phyloP scores from a whole-genome alignment of 371 early-diverging fungal species.

The Gilbertella persicaria region DNA sequence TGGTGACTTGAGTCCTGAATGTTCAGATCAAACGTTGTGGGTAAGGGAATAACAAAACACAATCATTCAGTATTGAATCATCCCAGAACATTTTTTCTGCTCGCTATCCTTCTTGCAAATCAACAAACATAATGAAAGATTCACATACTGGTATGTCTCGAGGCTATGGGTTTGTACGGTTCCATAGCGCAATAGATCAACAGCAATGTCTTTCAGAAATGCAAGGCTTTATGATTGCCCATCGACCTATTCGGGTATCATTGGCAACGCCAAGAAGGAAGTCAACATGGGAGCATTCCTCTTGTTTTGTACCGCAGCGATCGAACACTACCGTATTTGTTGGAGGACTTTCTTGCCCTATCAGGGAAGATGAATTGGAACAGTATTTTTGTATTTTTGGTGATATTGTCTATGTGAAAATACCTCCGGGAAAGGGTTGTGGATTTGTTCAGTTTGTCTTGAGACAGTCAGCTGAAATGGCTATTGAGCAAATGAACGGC shows the following conservation, averaged over 20 bases:
- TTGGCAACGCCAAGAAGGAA: conserved; percentile 73
- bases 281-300: conserved; percentile 37
- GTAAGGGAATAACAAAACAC: conserved; percentile 33
- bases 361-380: conserved; percentile 81
- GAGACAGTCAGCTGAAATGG: conserved; percentile 80
- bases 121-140: conserved; percentile 79
- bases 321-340: conserved; percentile 91
- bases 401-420: conserved; percentile 85
- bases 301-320: not conserved
- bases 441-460: conserved; percentile 89
- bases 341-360: conserved; percentile 77
- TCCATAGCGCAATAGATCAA: conserved; percentile 66
- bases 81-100: conserved; percentile 44
- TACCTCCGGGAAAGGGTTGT: conserved; percentile 90
- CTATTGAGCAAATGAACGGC: conserved; percentile 86
- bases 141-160: conserved; percentile 64
- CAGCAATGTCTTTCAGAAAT: conserved; percentile 72
- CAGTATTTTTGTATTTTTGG: conserved; percentile 82
- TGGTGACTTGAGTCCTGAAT: conserved; percentile 73
- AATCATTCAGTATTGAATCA: conserved; percentile 1
- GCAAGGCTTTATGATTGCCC: conserved; percentile 66
- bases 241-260: conserved; percentile 82
- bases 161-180: conserved; percentile 83
- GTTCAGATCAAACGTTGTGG: conserved; percentile 62
- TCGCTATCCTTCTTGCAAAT: conserved; percentile 64